phyloP scores from a whole-genome alignment of 768 basidiomycete genomes.

The Pulveroboletus sp. region DNA sequence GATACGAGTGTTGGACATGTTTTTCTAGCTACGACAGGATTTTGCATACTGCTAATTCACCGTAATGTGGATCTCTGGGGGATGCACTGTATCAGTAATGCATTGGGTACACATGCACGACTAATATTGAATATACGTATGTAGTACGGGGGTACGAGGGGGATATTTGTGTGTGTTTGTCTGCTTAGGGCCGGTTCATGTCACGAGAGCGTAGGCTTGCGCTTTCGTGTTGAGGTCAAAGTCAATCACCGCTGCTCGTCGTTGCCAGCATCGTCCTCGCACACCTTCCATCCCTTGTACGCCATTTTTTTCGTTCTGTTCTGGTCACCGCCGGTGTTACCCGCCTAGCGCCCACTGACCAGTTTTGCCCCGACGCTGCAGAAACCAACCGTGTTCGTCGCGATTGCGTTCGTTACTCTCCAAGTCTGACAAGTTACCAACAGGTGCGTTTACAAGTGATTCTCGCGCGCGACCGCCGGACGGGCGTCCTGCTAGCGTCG shows the following conservation, averaged over 20 bases:
- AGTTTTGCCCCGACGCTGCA: constrained; percentile 17
- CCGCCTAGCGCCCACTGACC: constrained; percentile 17
- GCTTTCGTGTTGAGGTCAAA: constrained; percentile 27
- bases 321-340: background rate
- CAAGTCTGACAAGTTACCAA: constrained; percentile 19
- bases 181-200: constrained; percentile 34
- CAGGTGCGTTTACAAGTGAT: constrained; percentile 5
- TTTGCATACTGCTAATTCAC: constrained; percentile 32
- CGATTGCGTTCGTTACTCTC: constrained; percentile 25
- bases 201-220: constrained; percentile 20
- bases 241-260: constrained; percentile 29
- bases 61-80: constrained; percentile 25
- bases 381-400: constrained; percentile 25
- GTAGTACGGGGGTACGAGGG: background rate
- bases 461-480: constrained; percentile 4
- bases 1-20: constrained; percentile 19
- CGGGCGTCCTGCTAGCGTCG: constrained; percentile 10
- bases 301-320: constrained; percentile 6
- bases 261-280: constrained; percentile 27
- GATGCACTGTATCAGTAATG: constrained; percentile 33
- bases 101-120: constrained; percentile 23
- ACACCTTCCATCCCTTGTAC: constrained; percentile 16
- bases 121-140: constrained; percentile 31
- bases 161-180: constrained; percentile 30
- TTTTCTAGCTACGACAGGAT: constrained; percentile 20